These are phyloP conservation scores for Sesbania bispinosa DNA, from an alignment of 306 rosid genomes.

Conservation along the genomic window DNA sequence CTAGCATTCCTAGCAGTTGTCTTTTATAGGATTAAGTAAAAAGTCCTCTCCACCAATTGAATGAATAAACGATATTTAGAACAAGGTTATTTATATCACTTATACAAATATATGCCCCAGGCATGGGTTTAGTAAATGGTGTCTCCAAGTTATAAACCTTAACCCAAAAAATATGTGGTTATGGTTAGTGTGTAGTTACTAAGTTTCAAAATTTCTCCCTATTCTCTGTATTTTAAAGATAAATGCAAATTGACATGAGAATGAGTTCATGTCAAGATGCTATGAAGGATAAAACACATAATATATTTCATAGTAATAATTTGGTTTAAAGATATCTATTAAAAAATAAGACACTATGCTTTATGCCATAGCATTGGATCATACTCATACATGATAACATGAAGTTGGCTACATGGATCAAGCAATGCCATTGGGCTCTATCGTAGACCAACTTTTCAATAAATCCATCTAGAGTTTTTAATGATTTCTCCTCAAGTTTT, in stretches of 20 bases:
- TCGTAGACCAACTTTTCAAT: not conserved
- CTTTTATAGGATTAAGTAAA: constrained; percentile 10
- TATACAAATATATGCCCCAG: not conserved
- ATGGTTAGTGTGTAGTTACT: not conserved
- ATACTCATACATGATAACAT: too few species aligned
- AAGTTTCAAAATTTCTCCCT: constrained; percentile 1
- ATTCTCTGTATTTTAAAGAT: not conserved
- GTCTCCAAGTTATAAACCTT: not conserved
- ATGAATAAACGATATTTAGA: not conserved
- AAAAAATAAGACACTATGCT: too few species aligned
- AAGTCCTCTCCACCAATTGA: not conserved
- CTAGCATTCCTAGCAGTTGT: constrained; percentile 8
- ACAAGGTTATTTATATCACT: constrained; percentile 5
- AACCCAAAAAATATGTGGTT: not conserved
- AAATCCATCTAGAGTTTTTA: not conserved
- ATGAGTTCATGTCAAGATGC: constrained; percentile 10
- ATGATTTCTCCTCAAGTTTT: not conserved
- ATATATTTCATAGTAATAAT: not conserved
- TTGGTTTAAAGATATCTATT: not conserved
- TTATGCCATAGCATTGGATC: too few species aligned
- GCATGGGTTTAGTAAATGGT: not conserved
- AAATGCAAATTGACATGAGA: not conserved
- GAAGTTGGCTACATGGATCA: not conserved
- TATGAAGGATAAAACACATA: not conserved
- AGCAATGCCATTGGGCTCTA: not conserved